Base-by-base conservation (phyloP, 371 early-diverging fungal species). In the Zychaea mexicana region DNA sequence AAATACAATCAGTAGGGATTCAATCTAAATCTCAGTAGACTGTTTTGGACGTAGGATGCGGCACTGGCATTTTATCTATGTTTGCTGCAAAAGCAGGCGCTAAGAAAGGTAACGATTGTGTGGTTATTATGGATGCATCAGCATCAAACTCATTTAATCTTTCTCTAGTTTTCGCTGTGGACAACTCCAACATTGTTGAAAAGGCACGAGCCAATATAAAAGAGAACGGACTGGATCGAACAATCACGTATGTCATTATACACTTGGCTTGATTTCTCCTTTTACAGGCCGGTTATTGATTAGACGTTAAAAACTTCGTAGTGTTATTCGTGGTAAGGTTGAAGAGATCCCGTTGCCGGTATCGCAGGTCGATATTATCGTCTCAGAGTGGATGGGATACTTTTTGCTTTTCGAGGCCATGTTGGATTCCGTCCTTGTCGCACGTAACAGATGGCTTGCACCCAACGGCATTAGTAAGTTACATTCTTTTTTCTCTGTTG, bases 51-150 rank as follows among this genome's bases (percentile, higher is more conserved):
- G 96, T 98, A 36, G 99, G 99, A 58, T 98, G 99, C 68, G 99
- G 98, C 64, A 98, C 98, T 28, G 98, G 95, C 59, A 97, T 97
- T 63, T 83, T 97, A 54, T 93, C 94, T 67, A 96, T 98, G 97
- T 98, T 98, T 83, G 97, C 97, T n/a, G 97, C 98, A 56, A 93
- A 92, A 79, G 89, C 97, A 26, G 79, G 76, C 47, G 76, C 76
- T 38, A 70, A 71, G 30, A 61, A 69, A 60, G n/a, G n/a, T n/a
- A n/a, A n/a, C n/a, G n/a, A n/a, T n/a, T n/a, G n/a, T n/a, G n/a
- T n/a, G n/a, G n/a, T n/a, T n/a, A n/a, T n/a, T n/a, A n/a, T n/a
- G n/a, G n/a, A n/a, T n/a, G n/a, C n/a, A n/a, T n/a, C n/a, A n/a
- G n/a, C n/a, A n/a, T n/a, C n/a, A n/a, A n/a, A n/a, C n/a, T n/a